Base-by-base conservation (phyloP, 108 stramenopile genomes). In the Skeletonema menzelii region DNA sequence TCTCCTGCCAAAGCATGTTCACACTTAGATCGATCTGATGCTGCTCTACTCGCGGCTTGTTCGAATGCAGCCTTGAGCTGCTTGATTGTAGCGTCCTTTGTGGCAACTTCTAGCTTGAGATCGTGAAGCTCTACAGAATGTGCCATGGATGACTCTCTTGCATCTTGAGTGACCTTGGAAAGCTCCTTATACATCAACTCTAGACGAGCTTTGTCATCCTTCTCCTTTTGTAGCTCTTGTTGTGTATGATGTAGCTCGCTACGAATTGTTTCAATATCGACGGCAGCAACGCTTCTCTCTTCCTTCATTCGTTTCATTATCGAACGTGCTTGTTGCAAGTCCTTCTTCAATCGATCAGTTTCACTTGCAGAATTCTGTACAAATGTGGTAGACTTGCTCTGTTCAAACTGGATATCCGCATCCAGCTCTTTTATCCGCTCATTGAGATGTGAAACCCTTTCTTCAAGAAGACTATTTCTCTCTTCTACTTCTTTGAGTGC, bases 81-180 rank as follows among this genome's bases (percentile, higher is more conserved):
- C 42, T 65, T 47, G 49, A 80, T 74, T n/a, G 73, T 55, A 0
- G 63, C 72, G 32, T 80, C 79, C 64, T 73, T 80, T 47, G 60
- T 35, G n/a, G 63, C 42, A 22, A 56, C 17, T 47, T 80, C 42
- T 22, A 65, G 12, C 38, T 59, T 80, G 26, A 72, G 32, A 31
- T 68, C 53, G 19, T 80, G 42, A 8, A 80, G 72, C 12, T 69
- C 28, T 2, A 60, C 70, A 19, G 32, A 27, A 27, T 64, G 27
- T 35, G 47, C 26, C 19, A 68, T 4, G 12, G 30, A 47, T 27
- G 55, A n/a, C 6, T 63, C 27, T 22, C 69, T 62, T 19, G 44
- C 56, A 27, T 69, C 31, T 65, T 80, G 27, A 3, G 19, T 27
- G 14, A 56, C 26, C 15, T 27, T 42, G 64, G 30, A 37, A 13